phyloP scores from a whole-genome alignment of 1,284 basidiomycete species.

The Irpex sp. region DNA sequence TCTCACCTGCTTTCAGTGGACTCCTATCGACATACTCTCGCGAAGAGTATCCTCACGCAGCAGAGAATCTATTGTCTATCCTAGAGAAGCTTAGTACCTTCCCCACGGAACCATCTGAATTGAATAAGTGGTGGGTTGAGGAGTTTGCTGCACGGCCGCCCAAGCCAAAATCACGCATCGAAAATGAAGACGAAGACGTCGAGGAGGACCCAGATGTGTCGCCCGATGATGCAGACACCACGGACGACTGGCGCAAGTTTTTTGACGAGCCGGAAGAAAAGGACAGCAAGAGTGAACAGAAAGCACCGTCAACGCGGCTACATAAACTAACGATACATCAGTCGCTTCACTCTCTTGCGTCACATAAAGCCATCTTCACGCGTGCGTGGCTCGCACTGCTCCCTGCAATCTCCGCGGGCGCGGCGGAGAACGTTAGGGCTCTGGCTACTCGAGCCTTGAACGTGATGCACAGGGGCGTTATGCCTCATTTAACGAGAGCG shows the following conservation, averaged over 20 bases:
- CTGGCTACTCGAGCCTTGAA: constrained; percentile 64
- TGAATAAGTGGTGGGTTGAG: constrained; percentile 86
- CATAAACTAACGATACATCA: constrained; percentile 70
- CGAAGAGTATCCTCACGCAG: constrained; percentile 38
- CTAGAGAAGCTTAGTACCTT: constrained; percentile 81
- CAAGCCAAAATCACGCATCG: constrained; percentile 41
- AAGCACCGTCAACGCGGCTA: constrained; percentile 40
- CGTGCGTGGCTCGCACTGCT: constrained; percentile 74
- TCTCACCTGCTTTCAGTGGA: too few species aligned
- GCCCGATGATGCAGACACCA: constrained; percentile 39
- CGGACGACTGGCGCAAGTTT: constrained; percentile 83
- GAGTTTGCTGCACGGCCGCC: constrained; percentile 63
- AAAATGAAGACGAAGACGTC: constrained; percentile 28
- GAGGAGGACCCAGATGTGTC: constrained; percentile 37
- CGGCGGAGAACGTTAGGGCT: constrained; percentile 37
- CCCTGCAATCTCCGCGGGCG: constrained; percentile 46
- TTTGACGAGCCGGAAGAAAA: constrained; percentile 49
- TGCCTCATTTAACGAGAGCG: constrained; percentile 81
- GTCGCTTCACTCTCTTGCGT: constrained; percentile 67
- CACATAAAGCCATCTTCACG: constrained; percentile 79
- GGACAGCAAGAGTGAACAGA: constrained; percentile 30
- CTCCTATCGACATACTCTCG: constrained; percentile 18
- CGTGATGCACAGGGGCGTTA: constrained; percentile 79
- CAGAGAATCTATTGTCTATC: constrained; percentile 70
- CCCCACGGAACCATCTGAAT: constrained; percentile 70